Conservation (phyloP, 2,329 filamentous ascomycete species). For the Nemania serpens region DNA sequence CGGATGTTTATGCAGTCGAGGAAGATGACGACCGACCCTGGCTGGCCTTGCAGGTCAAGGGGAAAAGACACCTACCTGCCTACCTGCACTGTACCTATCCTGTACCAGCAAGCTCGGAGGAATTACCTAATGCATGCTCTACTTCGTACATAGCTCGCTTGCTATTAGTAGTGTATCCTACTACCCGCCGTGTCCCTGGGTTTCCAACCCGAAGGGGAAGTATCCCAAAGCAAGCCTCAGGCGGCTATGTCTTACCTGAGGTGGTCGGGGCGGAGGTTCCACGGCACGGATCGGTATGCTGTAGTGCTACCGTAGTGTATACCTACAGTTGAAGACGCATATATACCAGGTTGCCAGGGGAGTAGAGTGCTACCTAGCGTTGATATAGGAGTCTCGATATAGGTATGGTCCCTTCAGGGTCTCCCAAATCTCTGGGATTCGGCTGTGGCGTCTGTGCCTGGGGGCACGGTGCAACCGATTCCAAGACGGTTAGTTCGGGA, state of each 20-base stretch:
- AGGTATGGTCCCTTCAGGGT: conserved; percentile 26
- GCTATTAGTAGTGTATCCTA: conserved; percentile 7
- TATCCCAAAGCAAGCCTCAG: conserved; percentile 5
- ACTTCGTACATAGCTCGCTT: background rate
- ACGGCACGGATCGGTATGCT: too few species aligned
- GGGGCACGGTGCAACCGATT: conserved; percentile 24
- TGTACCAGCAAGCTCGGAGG: background rate
- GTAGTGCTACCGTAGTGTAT: too few species aligned
- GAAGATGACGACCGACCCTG: background rate
- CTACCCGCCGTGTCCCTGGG: background rate
- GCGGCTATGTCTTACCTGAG: conserved; percentile 13
- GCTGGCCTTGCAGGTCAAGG: conserved; percentile 2
- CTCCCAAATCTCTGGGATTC: conserved; percentile 24
- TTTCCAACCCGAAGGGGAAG: conserved; percentile 9
- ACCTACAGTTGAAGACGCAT: too few species aligned
- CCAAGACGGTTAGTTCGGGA: conserved; percentile 8
- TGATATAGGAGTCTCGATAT: background rate
- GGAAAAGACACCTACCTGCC: too few species aligned
- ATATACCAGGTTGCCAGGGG: background rate
- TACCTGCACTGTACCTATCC: background rate
- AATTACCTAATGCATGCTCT: background rate
- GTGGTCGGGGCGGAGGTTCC: too few species aligned
- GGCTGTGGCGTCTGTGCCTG: conserved; percentile 22
- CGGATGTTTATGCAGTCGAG: conserved; percentile 3
- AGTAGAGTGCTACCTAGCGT: background rate